Evolutionary conservation across 192 early-diverging fungal genomes (phyloP).

Genomic region (Dissophora ornata): DNA sequence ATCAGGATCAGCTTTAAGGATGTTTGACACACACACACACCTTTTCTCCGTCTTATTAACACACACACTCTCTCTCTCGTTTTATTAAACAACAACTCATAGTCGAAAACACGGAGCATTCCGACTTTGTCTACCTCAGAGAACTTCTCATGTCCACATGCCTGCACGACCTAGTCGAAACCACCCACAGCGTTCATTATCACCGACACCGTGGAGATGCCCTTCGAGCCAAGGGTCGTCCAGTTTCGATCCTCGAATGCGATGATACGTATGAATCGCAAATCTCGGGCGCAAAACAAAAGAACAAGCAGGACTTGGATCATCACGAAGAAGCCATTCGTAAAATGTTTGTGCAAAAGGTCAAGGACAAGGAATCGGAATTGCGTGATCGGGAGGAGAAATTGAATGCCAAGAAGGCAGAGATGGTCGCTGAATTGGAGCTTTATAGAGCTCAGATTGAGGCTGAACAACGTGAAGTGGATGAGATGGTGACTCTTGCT

Average conservation of each 20-base stretch:
- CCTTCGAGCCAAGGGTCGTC: slow-evolving; percentile 77
- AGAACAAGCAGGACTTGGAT: slow-evolving; percentile 76
- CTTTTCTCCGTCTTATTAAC: too few relatives aligned
- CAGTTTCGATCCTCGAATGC: slow-evolving; percentile 81
- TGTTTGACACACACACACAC: too few relatives aligned
- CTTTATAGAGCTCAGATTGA: slow-evolving; percentile 28
- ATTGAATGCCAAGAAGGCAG: slow-evolving; percentile 47
- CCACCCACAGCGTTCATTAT: slow-evolving; percentile 83
- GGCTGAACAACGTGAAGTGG: slow-evolving; percentile 38
- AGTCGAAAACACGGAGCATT: slow-evolving; percentile 68
- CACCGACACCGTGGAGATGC: slow-evolving; percentile 71
- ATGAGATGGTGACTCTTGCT: slow-evolving; percentile 33
- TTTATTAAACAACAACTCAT: too few relatives aligned
- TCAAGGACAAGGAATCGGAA: slow-evolving; percentile 59
- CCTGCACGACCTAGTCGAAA: slow-evolving; percentile 85
- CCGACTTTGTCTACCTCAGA: slow-evolving; percentile 78
- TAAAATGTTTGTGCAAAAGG: slow-evolving; percentile 62
- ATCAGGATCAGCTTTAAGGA: too few relatives aligned
- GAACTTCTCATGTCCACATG: slow-evolving; percentile 75
- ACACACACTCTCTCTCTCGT: too few relatives aligned
- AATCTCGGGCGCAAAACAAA: slow-evolving; percentile 72
- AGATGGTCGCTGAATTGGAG: slow-evolving; percentile 42
- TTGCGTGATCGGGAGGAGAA: slow-evolving; percentile 59
- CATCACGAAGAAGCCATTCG: slow-evolving; percentile 80
- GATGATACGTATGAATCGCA: slow-evolving; percentile 83